Evolutionary conservation across 2,329 filamentous ascomycete genomes (phyloP).

Genomic region (Tympanopsis confertula): DNA sequence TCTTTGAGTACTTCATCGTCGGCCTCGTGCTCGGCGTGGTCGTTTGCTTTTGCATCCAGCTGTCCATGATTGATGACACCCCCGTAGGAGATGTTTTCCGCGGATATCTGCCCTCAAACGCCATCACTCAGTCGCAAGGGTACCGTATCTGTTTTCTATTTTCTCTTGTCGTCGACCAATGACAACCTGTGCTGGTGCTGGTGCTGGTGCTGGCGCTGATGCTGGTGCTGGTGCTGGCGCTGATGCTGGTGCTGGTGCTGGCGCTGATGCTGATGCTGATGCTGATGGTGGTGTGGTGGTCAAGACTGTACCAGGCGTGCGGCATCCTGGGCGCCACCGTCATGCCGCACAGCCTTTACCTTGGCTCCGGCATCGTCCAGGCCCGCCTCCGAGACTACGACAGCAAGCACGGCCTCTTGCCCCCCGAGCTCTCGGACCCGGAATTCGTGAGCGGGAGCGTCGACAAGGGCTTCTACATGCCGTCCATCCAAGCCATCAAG

Average conservation of each 20-base stretch:
- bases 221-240: too few species aligned
- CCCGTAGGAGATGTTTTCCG: conserved; percentile 37
- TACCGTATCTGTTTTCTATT: conserved; percentile 12
- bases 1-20: conserved; percentile 42
- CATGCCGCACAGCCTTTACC: conserved; percentile 48
- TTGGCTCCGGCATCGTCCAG: conserved; percentile 43
- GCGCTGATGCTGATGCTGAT: background rate
- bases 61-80: conserved; percentile 35
- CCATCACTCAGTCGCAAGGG: conserved; percentile 37
- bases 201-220: too few species aligned
- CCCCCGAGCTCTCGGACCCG: conserved; percentile 1
- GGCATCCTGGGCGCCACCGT: conserved; percentile 40
- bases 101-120: conserved; percentile 40
- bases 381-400: conserved; percentile 36
- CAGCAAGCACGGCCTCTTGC: conserved; percentile 16
- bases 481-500: conserved; percentile 21
- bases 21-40: conserved; percentile 40
- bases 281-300: background rate
- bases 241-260: too few species aligned
- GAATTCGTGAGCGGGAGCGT: conserved; percentile 8
- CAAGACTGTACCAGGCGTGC: conserved; percentile 37
- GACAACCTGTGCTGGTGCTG: conserved; percentile 4
- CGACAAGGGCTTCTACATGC: conserved; percentile 15
- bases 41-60: conserved; percentile 42
- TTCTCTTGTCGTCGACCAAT: background rate